Evolutionary conservation across 106 monocot genomes (phyloP).

Genomic region (Acorus calamus): DNA sequence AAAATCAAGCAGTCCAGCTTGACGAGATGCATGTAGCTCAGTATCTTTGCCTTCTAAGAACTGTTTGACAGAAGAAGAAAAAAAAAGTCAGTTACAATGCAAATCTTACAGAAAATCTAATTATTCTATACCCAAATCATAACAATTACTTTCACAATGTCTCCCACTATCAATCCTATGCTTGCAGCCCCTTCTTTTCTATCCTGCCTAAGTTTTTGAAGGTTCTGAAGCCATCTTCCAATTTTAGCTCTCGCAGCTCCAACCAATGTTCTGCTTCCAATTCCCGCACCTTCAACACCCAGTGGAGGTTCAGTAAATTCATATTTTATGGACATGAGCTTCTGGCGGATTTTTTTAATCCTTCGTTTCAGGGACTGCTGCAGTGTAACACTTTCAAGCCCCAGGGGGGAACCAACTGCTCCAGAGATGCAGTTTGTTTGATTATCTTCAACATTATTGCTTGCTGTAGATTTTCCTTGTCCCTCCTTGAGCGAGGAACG

Average conservation of each 20-base stretch:
- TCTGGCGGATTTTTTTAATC: constrained; percentile 88
- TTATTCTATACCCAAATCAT: no score
- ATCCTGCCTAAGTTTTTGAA: constrained; percentile 82
- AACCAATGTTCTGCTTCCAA: constrained; percentile 42
- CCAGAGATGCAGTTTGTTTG: constrained; percentile 19
- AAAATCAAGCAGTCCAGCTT: constrained; percentile 91
- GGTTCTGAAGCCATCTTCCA: constrained; percentile 91
- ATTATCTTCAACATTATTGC: constrained; percentile 45
- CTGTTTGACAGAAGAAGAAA: constrained; percentile 27
- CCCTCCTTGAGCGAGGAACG: constrained; percentile 69
- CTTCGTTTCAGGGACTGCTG: constrained; percentile 64
- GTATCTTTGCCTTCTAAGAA: constrained; percentile 85
- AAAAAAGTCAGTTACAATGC: neutral
- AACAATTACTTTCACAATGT: constrained; percentile 64
- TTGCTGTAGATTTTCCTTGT: constrained; percentile 26
- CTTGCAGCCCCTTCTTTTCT: constrained; percentile 90
- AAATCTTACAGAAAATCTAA: neutral
- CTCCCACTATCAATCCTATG: constrained; percentile 77
- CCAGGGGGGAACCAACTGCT: constrained; percentile 23
- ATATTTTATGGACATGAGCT: constrained; percentile 87
- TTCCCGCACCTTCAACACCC: constrained; percentile 44
- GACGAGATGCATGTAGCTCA: constrained; percentile 81
- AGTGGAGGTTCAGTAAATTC: constrained; percentile 64
- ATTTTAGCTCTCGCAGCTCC: constrained; percentile 76
- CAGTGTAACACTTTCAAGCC: constrained; percentile 21